Conservation (phyloP, 352 stramenopile species). For the Phytophthora meadii region DNA sequence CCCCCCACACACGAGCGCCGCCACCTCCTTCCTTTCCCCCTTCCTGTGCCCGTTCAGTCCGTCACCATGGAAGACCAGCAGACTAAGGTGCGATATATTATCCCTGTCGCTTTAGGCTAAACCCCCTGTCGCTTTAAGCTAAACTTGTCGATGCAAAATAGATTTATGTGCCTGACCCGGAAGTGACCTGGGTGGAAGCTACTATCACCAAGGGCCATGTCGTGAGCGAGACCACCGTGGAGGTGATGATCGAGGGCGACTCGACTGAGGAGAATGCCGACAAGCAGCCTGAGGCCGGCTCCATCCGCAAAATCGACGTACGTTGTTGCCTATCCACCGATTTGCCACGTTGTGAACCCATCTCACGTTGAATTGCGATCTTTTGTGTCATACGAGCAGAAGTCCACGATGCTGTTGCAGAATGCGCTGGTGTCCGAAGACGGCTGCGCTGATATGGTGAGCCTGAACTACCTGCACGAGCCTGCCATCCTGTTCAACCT, state of each 20-base stretch:
- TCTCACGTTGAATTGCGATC: slow-evolving; percentile 12
- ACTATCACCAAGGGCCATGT: slow-evolving; percentile 85
- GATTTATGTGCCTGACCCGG: slow-evolving; percentile 84
- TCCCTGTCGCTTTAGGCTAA: not conserved
- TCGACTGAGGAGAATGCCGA: slow-evolving; percentile 65
- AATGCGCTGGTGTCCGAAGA: slow-evolving; percentile 61
- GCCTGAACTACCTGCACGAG: slow-evolving; percentile 92
- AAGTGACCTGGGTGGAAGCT: slow-evolving; percentile 85
- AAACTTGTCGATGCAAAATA: slow-evolving; percentile 23
- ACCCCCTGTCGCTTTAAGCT: slow-evolving; percentile 11
- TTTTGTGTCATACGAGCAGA: slow-evolving; percentile 46
- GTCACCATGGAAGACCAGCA: slow-evolving; percentile 49
- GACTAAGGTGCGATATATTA: slow-evolving; percentile 41
- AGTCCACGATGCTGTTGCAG: slow-evolving; percentile 79
- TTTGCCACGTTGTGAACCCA: slow-evolving; percentile 8
- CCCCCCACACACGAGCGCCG: not conserved
- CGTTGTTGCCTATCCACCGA: slow-evolving; percentile 9
- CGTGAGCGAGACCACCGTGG: slow-evolving; percentile 81
- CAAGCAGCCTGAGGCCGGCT: slow-evolving; percentile 66
- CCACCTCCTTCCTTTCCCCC: slow-evolving; percentile 1
- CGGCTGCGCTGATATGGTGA: slow-evolving; percentile 87
- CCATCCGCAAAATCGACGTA: slow-evolving; percentile 59
- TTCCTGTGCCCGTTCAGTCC: slow-evolving; percentile 9
- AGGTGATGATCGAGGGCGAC: slow-evolving; percentile 80
- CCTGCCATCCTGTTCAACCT: slow-evolving; percentile 93